phyloP scores from a whole-genome alignment of 1,284 basidiomycete species.

The Mycena sp. region DNA sequence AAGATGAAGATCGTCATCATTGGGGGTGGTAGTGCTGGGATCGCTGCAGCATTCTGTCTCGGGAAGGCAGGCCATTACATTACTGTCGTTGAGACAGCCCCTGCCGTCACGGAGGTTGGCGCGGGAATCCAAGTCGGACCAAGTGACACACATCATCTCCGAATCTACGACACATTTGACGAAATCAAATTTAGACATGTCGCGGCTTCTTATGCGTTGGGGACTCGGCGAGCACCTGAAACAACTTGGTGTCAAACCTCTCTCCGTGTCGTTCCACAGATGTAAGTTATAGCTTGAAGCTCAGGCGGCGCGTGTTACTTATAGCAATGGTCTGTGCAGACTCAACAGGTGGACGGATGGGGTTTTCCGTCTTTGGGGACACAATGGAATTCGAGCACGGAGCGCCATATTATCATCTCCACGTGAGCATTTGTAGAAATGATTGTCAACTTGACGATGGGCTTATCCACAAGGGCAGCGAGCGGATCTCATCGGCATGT shows the following conservation, averaged over 20 bases:
- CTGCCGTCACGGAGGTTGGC: slow-evolving; percentile 51
- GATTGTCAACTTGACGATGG: not conserved
- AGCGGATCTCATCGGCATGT: slow-evolving; percentile 58
- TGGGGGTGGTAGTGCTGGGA: slow-evolving; percentile 20
- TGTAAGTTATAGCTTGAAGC: slow-evolving; percentile 50
- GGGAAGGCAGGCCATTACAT: slow-evolving; percentile 13
- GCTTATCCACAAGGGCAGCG: slow-evolving; percentile 44
- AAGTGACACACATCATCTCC: not conserved
- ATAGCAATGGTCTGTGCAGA: slow-evolving; percentile 35
- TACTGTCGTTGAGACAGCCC: slow-evolving; percentile 28
- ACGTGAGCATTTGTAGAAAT: slow-evolving; percentile 42
- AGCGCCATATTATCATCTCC: slow-evolving; percentile 64
- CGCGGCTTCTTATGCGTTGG: slow-evolving; percentile 61
- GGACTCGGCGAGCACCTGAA: slow-evolving; percentile 56
- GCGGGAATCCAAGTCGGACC: slow-evolving; percentile 50
- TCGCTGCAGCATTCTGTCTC: slow-evolving; percentile 17
- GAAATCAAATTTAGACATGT: slow-evolving; percentile 51
- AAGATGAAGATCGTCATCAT: slow-evolving; percentile 15
- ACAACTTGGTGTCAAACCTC: slow-evolving; percentile 51
- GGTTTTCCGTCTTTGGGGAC: slow-evolving; percentile 55
- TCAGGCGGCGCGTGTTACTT: not conserved
- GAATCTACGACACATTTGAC: not conserved
- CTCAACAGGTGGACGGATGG: slow-evolving; percentile 56
- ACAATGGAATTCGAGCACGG: slow-evolving; percentile 53
- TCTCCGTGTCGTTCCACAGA: slow-evolving; percentile 53